Base-by-base conservation (phyloP, 1,284 basidiomycete genomes). In the Sanguinoderma infundibulare region DNA sequence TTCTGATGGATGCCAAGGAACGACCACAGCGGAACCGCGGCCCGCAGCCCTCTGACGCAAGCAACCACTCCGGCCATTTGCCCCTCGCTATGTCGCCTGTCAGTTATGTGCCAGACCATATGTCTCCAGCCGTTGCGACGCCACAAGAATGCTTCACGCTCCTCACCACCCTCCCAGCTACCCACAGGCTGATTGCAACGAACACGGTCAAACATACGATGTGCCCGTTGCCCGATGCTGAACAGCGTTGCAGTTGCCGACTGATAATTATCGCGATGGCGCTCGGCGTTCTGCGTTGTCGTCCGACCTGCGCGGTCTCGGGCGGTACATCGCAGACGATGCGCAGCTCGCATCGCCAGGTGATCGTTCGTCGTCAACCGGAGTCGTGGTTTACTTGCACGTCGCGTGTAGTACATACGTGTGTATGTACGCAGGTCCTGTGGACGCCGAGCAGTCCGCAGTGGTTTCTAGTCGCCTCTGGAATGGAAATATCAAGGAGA, bases 1-100 rank as follows among this genome's bases (percentile, higher is more conserved):
- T 63, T 66, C 64, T 66, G 64, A 66, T 66, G 54, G 61, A 56
- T 61, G 59, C 62, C 59, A 60, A 49, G 64, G 59, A 54, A 60
- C 64, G 61, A 42, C 53, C 57, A 58, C 63, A 50, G 15, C 64
- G 64, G 64, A 59, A 7, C 26, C 24, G 56, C 64, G 61, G 64
- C 28, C 61, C 64, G 61, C 61, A 66, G 64, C 53, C 15, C 4
- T 28, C 58, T 40, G 47, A 20, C 38, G 40, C 12, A 5, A 39
- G 38, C 38, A 39, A n/a, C 38, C n/a, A n/a, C n/a, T n/a, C n/a
- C n/a, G n/a, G n/a, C n/a, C n/a, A n/a, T n/a, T n/a, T n/a, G n/a
- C n/a, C n/a, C n/a, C 14, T 24, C 20, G 30, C 10, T 32, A 28
- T n/a, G 50, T 50, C 30, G 53, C 53, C 40, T 46, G 39, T 42